Base-by-base conservation (phyloP, 2,329 filamentous ascomycete genomes). In the Pseudocercospora crystallina region DNA sequence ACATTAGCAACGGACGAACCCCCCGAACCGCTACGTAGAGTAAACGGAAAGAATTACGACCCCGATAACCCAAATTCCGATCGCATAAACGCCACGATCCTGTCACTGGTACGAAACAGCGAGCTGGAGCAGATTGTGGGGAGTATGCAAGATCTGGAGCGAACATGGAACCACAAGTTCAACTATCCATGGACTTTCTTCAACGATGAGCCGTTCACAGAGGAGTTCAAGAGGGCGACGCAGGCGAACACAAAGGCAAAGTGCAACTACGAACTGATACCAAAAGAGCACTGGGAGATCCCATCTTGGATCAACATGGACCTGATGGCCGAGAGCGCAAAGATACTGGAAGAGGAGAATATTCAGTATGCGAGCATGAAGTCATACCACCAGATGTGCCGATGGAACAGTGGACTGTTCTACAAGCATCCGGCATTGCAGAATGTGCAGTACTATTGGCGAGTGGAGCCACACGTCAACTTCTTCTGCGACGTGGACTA, bases 181-280 rank as follows among this genome's bases (percentile, higher is more conserved):
- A 99, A 99, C 76, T 99, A 99, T 68, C 94, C 94, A 0, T 99
- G 94, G 90, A 96, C 90, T 8, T 99, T 99, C 71, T 95, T 99
- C 80, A 99, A 99, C 73, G 92, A 99, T 66, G 85, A 89, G 45
- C 89, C 89, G 12, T 99, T 99, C 67, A 85, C 87, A 2, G 87
- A 94, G 12, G 91, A 97, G 64, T 99, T 99, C 77, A 97, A 95
- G 75, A 77, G 76, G 64, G 83, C 81, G 71, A 97, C 91, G 0
- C 78, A 80, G 56, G 89, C 85, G 26, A 85, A 82, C 43, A 97
- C 92, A 13, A 96, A 95, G 61, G 94, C 92, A 40, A 85, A 95
- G 70, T 89, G 87, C 65, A 81, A 80, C 70, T 96, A 94, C 69
- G 89, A 96, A 67, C 67, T 89, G 31, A 92, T 99, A 38, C 94